phyloP scores from a whole-genome alignment of 805 yeast genomes.

The Zygosaccharomyces siamensis region DNA sequence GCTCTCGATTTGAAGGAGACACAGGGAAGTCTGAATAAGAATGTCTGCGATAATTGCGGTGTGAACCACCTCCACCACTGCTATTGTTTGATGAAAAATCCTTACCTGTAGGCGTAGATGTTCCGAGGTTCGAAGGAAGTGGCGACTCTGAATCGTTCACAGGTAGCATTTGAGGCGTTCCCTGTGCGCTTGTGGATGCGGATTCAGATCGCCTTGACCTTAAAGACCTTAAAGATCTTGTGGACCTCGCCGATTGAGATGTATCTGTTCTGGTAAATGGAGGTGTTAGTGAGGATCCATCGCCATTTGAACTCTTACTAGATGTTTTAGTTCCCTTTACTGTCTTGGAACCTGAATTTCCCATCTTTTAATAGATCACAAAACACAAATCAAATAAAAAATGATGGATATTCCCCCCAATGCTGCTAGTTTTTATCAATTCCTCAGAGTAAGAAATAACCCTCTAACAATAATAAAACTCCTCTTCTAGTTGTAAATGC shows the following conservation, averaged over 20 bases:
- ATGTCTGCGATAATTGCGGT: constrained; percentile 4
- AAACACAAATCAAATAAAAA: background rate
- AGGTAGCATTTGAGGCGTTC: constrained; percentile 7
- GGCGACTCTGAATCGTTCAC: constrained; percentile 2
- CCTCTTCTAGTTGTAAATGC: background rate
- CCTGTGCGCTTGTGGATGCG: constrained; percentile 27
- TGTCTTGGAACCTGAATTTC: constrained; percentile 47
- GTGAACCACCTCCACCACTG: background rate
- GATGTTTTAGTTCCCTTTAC: constrained; percentile 18
- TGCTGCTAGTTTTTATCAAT: background rate
- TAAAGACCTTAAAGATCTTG: constrained; percentile 43
- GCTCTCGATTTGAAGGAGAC: background rate
- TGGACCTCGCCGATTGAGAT: constrained; percentile 44
- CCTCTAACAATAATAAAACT: background rate
- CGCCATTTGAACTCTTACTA: constrained; percentile 6
- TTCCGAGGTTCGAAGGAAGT: background rate
- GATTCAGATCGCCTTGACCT: constrained; percentile 33
- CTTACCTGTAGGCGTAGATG: constrained; percentile 3
- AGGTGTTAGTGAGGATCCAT: constrained; percentile 13
- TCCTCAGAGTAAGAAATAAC: background rate
- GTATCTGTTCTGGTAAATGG: constrained; percentile 57
- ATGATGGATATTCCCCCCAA: background rate
- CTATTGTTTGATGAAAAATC: background rate
- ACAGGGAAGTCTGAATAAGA: background rate
- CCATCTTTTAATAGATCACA: constrained; percentile 36